Evolutionary conservation across 1,284 basidiomycete genomes (phyloP).

Genomic region (Sporisorium graminicola): DNA sequence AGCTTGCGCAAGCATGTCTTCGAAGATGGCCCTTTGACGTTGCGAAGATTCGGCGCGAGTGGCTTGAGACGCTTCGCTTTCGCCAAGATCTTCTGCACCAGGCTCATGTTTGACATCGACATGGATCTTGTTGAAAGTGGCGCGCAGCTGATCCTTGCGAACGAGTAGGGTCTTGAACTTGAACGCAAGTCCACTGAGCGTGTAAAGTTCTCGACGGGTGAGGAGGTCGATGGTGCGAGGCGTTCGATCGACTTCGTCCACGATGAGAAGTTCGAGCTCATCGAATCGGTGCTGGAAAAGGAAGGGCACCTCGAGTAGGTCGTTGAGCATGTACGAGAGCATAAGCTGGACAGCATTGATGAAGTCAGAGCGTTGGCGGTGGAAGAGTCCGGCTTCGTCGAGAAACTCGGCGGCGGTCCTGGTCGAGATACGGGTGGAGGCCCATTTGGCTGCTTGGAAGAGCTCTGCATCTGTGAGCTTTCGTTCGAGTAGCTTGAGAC

Average conservation of each 20-base stretch:
- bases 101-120: conserved; percentile 77
- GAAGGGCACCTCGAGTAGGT: conserved; percentile 91
- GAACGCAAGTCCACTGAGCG: conserved; percentile 79
- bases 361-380: conserved; percentile 78
- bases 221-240: conserved; percentile 58
- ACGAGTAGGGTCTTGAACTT: conserved; percentile 65
- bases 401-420: conserved; percentile 75
- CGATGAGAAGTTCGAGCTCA: conserved; percentile 80
- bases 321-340: conserved; percentile 85
- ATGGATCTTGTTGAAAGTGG: conserved; percentile 56
- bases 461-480: conserved; percentile 78
- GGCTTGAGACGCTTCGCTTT: conserved; percentile 3
- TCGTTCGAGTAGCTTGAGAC: conserved; percentile 76
- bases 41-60: conserved; percentile 15
- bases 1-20: conserved; percentile 68
- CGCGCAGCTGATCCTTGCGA: conserved; percentile 62
- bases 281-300: conserved; percentile 94
- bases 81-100: conserved; percentile 78
- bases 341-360: conserved; percentile 84
- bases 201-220: conserved; percentile 61
- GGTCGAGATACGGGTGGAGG: conserved; percentile 84
- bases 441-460: conserved; percentile 87
- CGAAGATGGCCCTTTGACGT: conserved; percentile 43
- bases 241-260: conserved; percentile 35
- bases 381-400: conserved; percentile 74